Percentiles rank a stretch among this genome's conserved stretches.
Conservation (phyloP, 805 yeast species). For the Ogataea neopini region DNA sequence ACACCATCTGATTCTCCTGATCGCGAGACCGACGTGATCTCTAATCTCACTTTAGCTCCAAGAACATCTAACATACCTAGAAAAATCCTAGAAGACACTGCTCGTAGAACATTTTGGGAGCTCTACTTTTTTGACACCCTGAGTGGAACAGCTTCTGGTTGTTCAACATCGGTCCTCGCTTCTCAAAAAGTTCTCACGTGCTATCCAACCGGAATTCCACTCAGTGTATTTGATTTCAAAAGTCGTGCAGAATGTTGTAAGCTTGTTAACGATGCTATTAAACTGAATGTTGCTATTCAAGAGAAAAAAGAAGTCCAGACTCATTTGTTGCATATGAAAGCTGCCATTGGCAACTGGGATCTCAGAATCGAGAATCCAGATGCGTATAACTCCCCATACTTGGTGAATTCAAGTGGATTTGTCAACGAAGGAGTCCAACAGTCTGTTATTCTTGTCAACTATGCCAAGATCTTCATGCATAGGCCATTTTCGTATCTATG, state of each 20-base stretch:
- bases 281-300: constrained; percentile 47
- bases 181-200: constrained; percentile 36
- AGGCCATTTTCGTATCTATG: constrained; percentile 54
- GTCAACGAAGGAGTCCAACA: constrained; percentile 59
- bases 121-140: constrained; percentile 51
- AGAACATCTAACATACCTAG: constrained; percentile 26
- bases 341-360: constrained; percentile 53
- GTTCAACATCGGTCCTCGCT: constrained; percentile 42
- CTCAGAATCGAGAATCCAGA: constrained; percentile 46
- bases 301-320: constrained; percentile 40
- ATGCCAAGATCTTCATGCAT: constrained; percentile 56
- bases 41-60: constrained; percentile 16
- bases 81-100: constrained; percentile 33
- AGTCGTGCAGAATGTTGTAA: constrained; percentile 47
- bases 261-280: constrained; percentile 51
- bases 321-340: constrained; percentile 41
- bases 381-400: constrained; percentile 41
- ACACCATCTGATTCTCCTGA: background rate
- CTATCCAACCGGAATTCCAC: constrained; percentile 41
- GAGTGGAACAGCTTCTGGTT: constrained; percentile 56
- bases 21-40: constrained; percentile 13
- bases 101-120: constrained; percentile 54
- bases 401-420: constrained; percentile 43
- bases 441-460: constrained; percentile 46
- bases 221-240: constrained; percentile 45